A percentile compares a stretch with the other conserved stretches of the same genome.
Evolutionary conservation across 1,139 yeast genomes (phyloP).

Genomic region (Eremothecium cymbalariae): DNA sequence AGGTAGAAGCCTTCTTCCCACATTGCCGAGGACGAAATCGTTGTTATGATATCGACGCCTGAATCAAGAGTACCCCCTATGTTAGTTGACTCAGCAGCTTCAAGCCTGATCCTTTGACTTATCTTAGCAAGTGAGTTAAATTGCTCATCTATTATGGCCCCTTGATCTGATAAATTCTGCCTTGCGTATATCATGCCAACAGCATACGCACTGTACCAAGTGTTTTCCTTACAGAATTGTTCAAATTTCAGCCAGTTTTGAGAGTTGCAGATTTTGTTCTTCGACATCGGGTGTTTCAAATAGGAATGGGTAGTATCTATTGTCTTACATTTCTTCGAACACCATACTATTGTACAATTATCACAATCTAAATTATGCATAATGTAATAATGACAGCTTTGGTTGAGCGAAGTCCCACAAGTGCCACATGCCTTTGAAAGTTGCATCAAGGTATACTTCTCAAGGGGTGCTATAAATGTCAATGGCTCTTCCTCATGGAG

Average conservation of each 20-base stretch:
- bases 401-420: constrained; percentile 61
- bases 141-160: constrained; percentile 29
- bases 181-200: constrained; percentile 51
- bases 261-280: constrained; percentile 36
- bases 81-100: constrained; percentile 47
- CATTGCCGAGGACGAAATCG: constrained; percentile 39
- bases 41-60: constrained; percentile 16
- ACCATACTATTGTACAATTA: constrained; percentile 65
- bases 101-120: constrained; percentile 57
- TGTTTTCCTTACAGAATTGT: constrained; percentile 53
- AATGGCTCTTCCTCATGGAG: constrained; percentile 59
- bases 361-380: constrained; percentile 59
- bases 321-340: constrained; percentile 55
- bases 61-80: constrained; percentile 48
- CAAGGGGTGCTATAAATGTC: constrained; percentile 64
- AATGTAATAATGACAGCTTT: constrained; percentile 31
- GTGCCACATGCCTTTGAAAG: constrained; percentile 69
- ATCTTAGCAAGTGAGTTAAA: constrained; percentile 62
- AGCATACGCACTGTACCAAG: constrained; percentile 65
- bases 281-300: constrained; percentile 45
- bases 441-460: constrained; percentile 52
- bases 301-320: constrained; percentile 45
- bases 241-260: constrained; percentile 49
- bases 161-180: constrained; percentile 22
- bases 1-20: constrained; percentile 52